Evolutionary conservation across 768 basidiomycete genomes (phyloP).

Genomic region (Leccinum boreale): DNA sequence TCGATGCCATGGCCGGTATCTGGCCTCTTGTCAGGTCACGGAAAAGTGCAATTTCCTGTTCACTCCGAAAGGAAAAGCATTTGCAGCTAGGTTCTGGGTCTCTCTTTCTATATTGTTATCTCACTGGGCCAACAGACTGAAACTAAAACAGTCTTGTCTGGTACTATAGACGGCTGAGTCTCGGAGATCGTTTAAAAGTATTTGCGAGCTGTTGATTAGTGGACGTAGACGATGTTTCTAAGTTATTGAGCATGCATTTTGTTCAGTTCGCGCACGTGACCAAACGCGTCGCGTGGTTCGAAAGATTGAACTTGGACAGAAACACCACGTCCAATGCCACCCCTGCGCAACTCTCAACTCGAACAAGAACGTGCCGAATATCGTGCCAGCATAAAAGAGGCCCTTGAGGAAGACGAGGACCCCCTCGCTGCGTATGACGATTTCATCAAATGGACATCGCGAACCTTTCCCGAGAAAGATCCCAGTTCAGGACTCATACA

Average conservation of each 20-base stretch:
- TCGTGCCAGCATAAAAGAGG: conserved; percentile 43
- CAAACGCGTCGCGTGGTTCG: conserved; percentile 30
- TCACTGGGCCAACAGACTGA: conserved; percentile 16
- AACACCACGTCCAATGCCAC: conserved; percentile 19
- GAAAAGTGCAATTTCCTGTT: conserved; percentile 33
- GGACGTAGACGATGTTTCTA: no score
- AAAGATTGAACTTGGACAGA: conserved; percentile 6
- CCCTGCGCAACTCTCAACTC: conserved; percentile 24
- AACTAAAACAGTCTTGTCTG: conserved; percentile 17
- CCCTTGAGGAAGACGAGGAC: conserved; percentile 75
- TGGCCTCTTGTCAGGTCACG: conserved; percentile 19
- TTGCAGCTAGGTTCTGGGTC: conserved; percentile 34
- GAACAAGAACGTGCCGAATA: conserved; percentile 32
- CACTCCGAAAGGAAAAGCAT: conserved; percentile 26
- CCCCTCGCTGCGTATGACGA: conserved; percentile 81
- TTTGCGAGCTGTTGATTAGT: background rate
- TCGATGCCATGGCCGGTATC: conserved; percentile 31
- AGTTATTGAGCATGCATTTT: background rate
- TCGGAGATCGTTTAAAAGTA: conserved; percentile 15
- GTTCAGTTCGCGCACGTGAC: conserved; percentile 21
- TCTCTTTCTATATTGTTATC: background rate
- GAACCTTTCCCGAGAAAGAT: conserved; percentile 71
- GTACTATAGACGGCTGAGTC: conserved; percentile 19
- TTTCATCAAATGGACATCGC: conserved; percentile 88
- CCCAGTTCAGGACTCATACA: conserved; percentile 72